A percentile compares a stretch with the other conserved stretches of the same genome.
Conservation (phyloP, 306 rosid genomes). For the Lithocarpus polystachyus region DNA sequence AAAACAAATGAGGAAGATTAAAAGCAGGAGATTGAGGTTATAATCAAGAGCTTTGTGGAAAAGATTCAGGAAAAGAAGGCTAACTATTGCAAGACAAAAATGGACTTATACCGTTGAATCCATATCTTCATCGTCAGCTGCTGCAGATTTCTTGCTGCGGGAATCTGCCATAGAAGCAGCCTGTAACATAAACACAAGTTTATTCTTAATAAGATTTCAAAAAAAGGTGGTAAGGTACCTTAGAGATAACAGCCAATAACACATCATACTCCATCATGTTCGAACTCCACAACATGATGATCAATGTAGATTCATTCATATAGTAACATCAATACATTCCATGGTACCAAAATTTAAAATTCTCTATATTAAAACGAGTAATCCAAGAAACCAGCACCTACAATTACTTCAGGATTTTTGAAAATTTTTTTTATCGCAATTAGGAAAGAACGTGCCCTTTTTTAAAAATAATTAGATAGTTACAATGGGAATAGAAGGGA, state of each 20-base stretch:
- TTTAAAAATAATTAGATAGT: too few species aligned
- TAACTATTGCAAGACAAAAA: background rate
- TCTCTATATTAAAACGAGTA: too few species aligned
- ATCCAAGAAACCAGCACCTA: too few species aligned
- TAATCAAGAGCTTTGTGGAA: background rate
- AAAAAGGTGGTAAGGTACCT: background rate
- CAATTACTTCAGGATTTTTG: too few species aligned
- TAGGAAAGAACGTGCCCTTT: too few species aligned
- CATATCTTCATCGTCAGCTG: slow-evolving; percentile 78
- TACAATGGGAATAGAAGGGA: too few species aligned
- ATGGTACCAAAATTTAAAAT: too few species aligned
- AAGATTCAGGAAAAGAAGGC: background rate
- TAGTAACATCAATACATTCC: too few species aligned
- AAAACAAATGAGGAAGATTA: slow-evolving; percentile 5
- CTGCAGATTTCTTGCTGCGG: slow-evolving; percentile 47
- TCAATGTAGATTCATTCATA: background rate
- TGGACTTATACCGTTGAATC: slow-evolving; percentile 65
- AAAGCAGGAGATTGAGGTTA: background rate
- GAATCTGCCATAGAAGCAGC: slow-evolving; percentile 46
- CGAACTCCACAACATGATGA: background rate
- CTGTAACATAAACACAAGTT: slow-evolving; percentile 26
- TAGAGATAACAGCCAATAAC: background rate
- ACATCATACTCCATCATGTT: background rate
- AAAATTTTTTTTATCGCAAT: too few species aligned
- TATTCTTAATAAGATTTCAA: background rate